Evolutionary conservation across 2,329 filamentous ascomycete species (phyloP), one percentile per base, ranked within the genome.

Genomic region (Diaporthe vaccinii): DNA sequence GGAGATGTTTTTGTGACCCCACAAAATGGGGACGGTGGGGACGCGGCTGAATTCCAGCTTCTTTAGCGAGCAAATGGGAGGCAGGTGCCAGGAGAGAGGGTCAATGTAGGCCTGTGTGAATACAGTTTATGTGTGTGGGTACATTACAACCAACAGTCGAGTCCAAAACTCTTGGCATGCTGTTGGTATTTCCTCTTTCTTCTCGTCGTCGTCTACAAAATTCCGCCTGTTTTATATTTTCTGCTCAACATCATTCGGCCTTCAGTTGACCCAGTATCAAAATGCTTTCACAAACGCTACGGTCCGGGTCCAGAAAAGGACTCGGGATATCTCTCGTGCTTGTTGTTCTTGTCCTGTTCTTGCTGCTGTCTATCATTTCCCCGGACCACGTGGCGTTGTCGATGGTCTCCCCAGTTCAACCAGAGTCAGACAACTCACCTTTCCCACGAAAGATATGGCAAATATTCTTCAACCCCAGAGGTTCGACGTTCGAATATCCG

Each of bases 361-460:
- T 8, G 49, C 10, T 51, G 49, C 49, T 51, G 22, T 51, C 49
- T 25, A 3, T 51, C 9, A 51, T 51, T 51, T 51, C 49, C 22
- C 49, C 49, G 49, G 49, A 51, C 22, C n/a, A 51, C 9, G 22
- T 51, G 49, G 49, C 22, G 49, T 10, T 51, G 49, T 51, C 22
- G 22, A 51, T 51, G 49, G 49, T 51, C 49, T 51, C 49, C 22
- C 49, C 22, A 51, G 22, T n/a, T 51, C 49, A 22, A 22, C 46
- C 7, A 51, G 49, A 25, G 9, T 9, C 49, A 51, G 22, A 31
- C n/a, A 55, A 31, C 31, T 20, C 31, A 36, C 31, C 31, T 58
- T 36, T 81, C 57, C 78, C 80, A 22, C 74, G 68, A 36, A 80
- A 80, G 46, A 82, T 82, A 41, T 82, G 80, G 80, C 80, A 82